Base-by-base conservation (phyloP, 352 stramenopile genomes). In the Phytopythium boreale region DNA sequence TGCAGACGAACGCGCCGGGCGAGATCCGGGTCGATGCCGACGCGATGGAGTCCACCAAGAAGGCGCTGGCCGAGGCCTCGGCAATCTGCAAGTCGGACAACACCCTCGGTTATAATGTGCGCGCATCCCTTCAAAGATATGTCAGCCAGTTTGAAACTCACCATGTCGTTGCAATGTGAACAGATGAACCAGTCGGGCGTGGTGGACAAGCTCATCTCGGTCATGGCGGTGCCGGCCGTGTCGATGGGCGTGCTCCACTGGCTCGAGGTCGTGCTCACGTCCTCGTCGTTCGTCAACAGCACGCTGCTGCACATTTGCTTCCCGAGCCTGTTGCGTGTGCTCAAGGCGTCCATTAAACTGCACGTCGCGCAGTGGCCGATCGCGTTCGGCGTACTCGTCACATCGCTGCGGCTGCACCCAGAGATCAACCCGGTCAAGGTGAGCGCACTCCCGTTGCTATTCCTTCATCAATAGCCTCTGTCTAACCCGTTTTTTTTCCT, bases 151-250 rank as follows among this genome's bases (percentile, higher is more conserved):
- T 19, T 1, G 10, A 27, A 44, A 41, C 36, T 43, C 8, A 47
- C 12, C 31, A 58, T 6, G 4, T 8, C 17, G 14, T 55, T 61
- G 37, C 46, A 43, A 5, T 44, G 26, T 49, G 26, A 39, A 46
- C 56, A 95, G 87, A 96, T 96, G 87, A 93, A 92, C 57, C 82
- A 92, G 61, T 89, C 84, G 4, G 87, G 85, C 44, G 85, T 92
- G 5, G 84, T 96, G 7, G 82, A 96, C 52, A 91, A 87, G 47
- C 63, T 96, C 29, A 82, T 84, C 19, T 83, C 76, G 20, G 79
- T 86, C 19, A 96, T 96, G 84, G 76, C 74, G 5, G 75, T 88
- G 2, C 85, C 87, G n/a, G 80, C 92, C 20, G 87, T 90, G n/a
- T 92, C 85, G 0, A 92, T 96, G 81, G 87, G 87, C 26, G 84